Base-by-base conservation (phyloP, 768 basidiomycete genomes). In the Naganishia onofrii region DNA sequence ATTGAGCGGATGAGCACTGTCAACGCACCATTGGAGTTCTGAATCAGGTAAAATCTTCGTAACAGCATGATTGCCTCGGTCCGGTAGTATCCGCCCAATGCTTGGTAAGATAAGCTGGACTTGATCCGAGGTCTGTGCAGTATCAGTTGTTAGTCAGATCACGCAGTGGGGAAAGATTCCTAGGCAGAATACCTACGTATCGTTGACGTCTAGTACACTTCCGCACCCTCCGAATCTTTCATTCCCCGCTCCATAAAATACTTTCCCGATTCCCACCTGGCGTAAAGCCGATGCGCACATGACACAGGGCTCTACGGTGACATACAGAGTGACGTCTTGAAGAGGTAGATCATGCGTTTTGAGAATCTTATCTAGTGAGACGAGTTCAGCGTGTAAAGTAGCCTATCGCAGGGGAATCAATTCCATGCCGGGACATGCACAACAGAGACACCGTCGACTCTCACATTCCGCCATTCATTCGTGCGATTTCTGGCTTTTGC, bases 231-330 rank as follows among this genome's bases (percentile, higher is more conserved):
- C 95, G 74, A 99, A 98, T 70, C 93, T 86, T 72, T 96, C 95
- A 79, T 99, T 99, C 26, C 86, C 90, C 79, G 93, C 95, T 1
- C 96, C 96, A 78, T 91, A 98, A 71, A 87, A 90, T 7, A 97
- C 95, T 73, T 89, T 85, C 69, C 87, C 88, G 75, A 99, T 92
- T 19, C 94, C 94, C 72, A 95, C 82, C 82, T 98, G 96, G 66
- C 95, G 86, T 38, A 99, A 85, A 13, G 95, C 96, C 28, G 92
- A 93, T 15, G 93, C 92, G 74, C 96, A 99, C 96, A 98, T 98
- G 79, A 98, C 93, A 81, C 96, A 99, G 0, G 95, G 96, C 81
- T 99, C 95, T 66, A 99, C 96, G 5, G 96, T 99, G 64, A 98
- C 96, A 79, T 98, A 99, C 32, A 98, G 87, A 2, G 87, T 90